Percentiles rank a stretch among this genome's conserved stretches.
These are phyloP conservation scores for Grosmannia clavigera DNA, from an alignment of 2,329 filamentous ascomycete genomes.

Conservation along the genomic window DNA sequence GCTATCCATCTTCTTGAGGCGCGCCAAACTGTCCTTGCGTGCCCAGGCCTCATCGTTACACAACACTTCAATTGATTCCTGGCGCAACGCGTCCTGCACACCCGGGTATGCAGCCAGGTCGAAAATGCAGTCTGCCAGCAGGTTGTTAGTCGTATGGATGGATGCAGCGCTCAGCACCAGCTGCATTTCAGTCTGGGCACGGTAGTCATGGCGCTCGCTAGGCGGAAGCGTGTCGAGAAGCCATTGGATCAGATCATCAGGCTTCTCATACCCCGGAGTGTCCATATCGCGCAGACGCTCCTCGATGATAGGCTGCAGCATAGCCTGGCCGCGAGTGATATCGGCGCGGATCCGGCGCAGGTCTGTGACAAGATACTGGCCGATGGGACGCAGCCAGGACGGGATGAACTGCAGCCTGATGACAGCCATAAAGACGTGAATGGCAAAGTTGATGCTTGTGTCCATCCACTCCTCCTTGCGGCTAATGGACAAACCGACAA, in stretches of 20 bases:
- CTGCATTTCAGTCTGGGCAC: constrained; percentile 28
- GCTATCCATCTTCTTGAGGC: constrained; percentile 34
- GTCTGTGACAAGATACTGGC: constrained; percentile 33
- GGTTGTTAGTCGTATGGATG: constrained; percentile 32
- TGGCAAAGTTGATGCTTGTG: constrained; percentile 36
- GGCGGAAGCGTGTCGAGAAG: constrained; percentile 27
- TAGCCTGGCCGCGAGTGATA: constrained; percentile 26
- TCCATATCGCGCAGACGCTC: constrained; percentile 31
- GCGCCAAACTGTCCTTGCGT: constrained; percentile 29
- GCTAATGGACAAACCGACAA: constrained; percentile 37
- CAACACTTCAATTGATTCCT: constrained; percentile 32
- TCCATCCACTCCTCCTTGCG: constrained; percentile 42
- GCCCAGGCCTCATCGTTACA: constrained; percentile 28
- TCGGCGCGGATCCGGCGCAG: constrained; percentile 31
- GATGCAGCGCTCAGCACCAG: constrained; percentile 31
- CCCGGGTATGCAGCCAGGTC: constrained; percentile 36
- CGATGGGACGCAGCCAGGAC: constrained; percentile 33
- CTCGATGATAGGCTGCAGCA: constrained; percentile 33
- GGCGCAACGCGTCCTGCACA: constrained; percentile 32
- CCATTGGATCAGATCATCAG: constrained; percentile 33
- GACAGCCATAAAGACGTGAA: constrained; percentile 34
- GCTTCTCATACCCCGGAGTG: constrained; percentile 22
- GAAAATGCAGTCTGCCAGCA: constrained; percentile 35
- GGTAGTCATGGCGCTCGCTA: constrained; percentile 24
- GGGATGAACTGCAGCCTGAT: constrained; percentile 40